A percentile compares a stretch with the other conserved stretches of the same genome.
Evolutionary conservation across 2,329 filamentous ascomycete genomes (phyloP).

Genomic region (Emergomyces orientalis): DNA sequence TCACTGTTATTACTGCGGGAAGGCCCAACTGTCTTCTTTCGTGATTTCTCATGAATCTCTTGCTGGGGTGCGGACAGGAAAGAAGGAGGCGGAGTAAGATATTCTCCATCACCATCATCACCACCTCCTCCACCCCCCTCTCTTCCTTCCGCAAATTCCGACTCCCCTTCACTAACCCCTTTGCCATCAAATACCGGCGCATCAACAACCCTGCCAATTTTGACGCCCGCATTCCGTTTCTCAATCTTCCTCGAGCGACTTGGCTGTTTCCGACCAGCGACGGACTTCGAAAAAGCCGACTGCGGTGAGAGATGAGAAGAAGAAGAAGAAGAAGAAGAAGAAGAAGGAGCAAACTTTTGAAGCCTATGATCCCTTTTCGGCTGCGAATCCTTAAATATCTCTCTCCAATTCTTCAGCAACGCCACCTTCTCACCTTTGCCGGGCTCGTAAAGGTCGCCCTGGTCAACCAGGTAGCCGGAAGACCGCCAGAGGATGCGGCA

Average conservation of each 20-base stretch:
- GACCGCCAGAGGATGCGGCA: constrained; percentile 35
- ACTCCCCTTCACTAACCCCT: background rate
- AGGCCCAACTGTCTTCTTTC: background rate
- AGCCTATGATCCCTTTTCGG: constrained; percentile 20
- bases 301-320: background rate
- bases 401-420: constrained; percentile 39
- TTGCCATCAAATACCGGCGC: background rate
- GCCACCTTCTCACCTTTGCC: constrained; percentile 36
- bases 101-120: background rate
- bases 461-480: constrained; percentile 20
- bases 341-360: background rate
- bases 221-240: background rate
- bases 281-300: background rate
- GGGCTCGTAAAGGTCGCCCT: constrained; percentile 27
- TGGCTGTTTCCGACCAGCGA: background rate
- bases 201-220: background rate
- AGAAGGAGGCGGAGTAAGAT: background rate
- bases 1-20: background rate
- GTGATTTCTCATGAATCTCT: background rate
- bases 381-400: constrained; percentile 33
- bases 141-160: background rate
- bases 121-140: background rate
- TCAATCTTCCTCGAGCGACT: background rate
- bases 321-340: background rate
- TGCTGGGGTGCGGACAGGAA: background rate